These are phyloP conservation scores for Martiniozyma abietophila DNA, from an alignment of 805 yeast genomes.

Conservation along the genomic window DNA sequence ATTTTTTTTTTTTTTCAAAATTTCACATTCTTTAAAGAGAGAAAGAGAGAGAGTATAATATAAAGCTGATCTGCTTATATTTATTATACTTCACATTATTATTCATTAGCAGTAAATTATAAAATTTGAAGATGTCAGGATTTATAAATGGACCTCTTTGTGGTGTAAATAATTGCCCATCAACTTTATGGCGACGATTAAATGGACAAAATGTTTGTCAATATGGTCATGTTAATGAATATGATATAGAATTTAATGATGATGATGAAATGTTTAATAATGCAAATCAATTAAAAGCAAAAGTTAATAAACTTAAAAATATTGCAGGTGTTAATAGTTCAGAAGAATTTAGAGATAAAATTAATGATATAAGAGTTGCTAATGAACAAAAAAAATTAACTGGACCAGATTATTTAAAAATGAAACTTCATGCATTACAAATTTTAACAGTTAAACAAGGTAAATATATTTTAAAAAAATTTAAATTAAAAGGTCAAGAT, in stretches of 20 bases:
- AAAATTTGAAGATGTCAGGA: slow-evolving; percentile 15
- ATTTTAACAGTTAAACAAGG: slow-evolving; percentile 20
- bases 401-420: slow-evolving; percentile 17
- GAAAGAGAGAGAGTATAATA: too few relatives aligned
- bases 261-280: slow-evolving; percentile 68
- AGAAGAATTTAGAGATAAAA: slow-evolving; percentile 2
- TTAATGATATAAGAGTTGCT: slow-evolving; percentile 10
- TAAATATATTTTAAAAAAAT: slow-evolving; percentile 1
- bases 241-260: slow-evolving; percentile 69
- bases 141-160: slow-evolving; percentile 66
- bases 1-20: neutral
- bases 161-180: slow-evolving; percentile 84
- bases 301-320: slow-evolving; percentile 44
- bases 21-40: too few relatives aligned
- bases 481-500: slow-evolving; percentile 2
- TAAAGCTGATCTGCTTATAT: too few relatives aligned
- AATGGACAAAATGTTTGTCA: slow-evolving; percentile 83
- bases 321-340: slow-evolving; percentile 32
- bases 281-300: slow-evolving; percentile 31
- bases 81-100: too few relatives aligned
- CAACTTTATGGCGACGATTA: slow-evolving; percentile 58
- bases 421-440: slow-evolving; percentile 20
- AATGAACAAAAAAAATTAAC: slow-evolving; percentile 9
- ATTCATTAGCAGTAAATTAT: too few relatives aligned
- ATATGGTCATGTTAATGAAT: slow-evolving; percentile 82